These are phyloP conservation scores for Penium margaritaceum DNA, from an alignment of 139 green algal species.

Conservation along the genomic window DNA sequence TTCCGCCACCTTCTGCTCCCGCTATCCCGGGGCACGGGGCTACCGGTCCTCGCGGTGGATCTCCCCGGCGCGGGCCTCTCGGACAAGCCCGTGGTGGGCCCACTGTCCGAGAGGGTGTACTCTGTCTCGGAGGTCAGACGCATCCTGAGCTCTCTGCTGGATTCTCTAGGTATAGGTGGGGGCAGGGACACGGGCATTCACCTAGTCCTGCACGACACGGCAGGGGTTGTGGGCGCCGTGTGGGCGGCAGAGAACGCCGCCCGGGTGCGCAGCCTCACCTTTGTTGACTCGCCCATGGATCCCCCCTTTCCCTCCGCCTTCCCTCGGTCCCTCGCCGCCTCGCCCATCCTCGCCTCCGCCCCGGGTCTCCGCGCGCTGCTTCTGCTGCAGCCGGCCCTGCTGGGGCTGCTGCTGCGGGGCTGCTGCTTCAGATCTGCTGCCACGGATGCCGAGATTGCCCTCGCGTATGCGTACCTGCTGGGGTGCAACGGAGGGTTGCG, in stretches of 20 bases:
- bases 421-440: neutral
- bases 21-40: neutral
- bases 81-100: neutral
- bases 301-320: neutral
- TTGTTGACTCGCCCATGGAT: neutral
- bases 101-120: slow-evolving; percentile 1
- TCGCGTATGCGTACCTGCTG: slow-evolving; percentile 2
- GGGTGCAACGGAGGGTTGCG: neutral
- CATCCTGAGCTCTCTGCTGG: neutral
- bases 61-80: neutral
- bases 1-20: neutral
- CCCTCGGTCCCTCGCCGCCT: neutral
- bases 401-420: too few relatives aligned
- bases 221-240: neutral
- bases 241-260: neutral
- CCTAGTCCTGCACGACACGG: slow-evolving; percentile 4
- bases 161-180: neutral
- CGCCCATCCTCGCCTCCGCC: neutral
- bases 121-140: neutral
- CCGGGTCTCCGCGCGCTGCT: neutral
- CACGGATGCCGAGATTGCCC: neutral
- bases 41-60: neutral
- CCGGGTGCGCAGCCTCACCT: neutral
- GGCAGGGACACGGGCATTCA: too few relatives aligned
- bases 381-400: neutral